phyloP scores from a whole-genome alignment of 495 filamentous ascomycete species.

The Penicillium pulvis region DNA sequence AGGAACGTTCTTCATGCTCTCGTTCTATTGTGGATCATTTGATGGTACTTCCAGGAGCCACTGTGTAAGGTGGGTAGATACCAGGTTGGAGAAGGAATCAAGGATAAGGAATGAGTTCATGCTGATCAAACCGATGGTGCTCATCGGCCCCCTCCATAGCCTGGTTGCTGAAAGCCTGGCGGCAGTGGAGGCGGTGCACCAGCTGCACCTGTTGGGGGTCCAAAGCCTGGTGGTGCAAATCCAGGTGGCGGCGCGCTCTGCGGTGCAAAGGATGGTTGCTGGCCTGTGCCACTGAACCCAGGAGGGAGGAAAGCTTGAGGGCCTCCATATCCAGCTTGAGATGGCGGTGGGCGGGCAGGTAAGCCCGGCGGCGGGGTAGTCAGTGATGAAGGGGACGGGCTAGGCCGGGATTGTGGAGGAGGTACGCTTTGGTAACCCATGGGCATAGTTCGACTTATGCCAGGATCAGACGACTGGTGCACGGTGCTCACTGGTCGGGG shows the following conservation, averaged over 20 bases:
- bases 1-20: neutral
- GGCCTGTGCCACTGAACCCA: conserved; percentile 51
- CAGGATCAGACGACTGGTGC: conserved; percentile 33
- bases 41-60: neutral
- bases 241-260: conserved; percentile 56
- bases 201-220: conserved; percentile 35
- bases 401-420: conserved; percentile 45
- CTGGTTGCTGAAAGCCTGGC: conserved; percentile 53
- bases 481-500: conserved; percentile 43
- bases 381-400: conserved; percentile 47
- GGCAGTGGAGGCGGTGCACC: conserved; percentile 46
- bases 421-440: conserved; percentile 41
- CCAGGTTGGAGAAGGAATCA: neutral
- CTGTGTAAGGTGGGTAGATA: neutral
- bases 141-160: conserved; percentile 49
- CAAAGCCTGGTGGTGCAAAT: conserved; percentile 58
- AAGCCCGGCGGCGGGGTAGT: conserved; percentile 73
- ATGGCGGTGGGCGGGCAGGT: conserved; percentile 77
- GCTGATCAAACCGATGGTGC: neutral
- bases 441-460: conserved; percentile 38
- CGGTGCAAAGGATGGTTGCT: conserved; percentile 40
- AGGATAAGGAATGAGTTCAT: neutral
- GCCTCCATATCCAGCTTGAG: conserved; percentile 74
- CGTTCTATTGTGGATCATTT: neutral
- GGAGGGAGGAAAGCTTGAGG: conserved; percentile 68